Conservation (phyloP, 306 rosid species). For the Albizia julibrissin region DNA sequence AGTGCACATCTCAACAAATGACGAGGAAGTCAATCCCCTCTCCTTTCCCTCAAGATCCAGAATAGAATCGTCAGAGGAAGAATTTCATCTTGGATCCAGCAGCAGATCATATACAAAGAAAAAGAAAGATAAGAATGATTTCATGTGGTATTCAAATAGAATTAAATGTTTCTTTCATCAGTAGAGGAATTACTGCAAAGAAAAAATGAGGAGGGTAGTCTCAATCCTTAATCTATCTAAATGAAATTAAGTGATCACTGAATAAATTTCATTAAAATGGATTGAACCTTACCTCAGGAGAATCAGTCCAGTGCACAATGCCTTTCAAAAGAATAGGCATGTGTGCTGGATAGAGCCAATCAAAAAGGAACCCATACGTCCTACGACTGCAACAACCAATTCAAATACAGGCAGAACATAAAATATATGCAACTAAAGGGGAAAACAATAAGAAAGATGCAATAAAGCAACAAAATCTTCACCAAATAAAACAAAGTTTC, state of each 20-base stretch:
- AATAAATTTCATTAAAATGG: conserved; percentile 5
- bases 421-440: conserved; percentile 7
- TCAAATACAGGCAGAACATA: neutral
- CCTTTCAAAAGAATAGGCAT: conserved; percentile 79
- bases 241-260: neutral
- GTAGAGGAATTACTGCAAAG: neutral
- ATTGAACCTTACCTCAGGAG: conserved; percentile 69
- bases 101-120: neutral
- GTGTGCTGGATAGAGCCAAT: conserved; percentile 89
- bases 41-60: neutral
- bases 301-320: conserved; percentile 71
- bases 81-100: neutral
- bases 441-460: neutral
- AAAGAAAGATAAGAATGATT: neutral
- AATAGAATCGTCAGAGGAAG: neutral
- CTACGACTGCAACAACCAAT: conserved; percentile 67
- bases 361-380: conserved; percentile 81
- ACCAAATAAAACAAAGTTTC: neutral
- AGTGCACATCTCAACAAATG: neutral
- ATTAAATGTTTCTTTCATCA: neutral
- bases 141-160: neutral
- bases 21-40: neutral
- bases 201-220: neutral
- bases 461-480: neutral
- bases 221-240: neutral